A percentile compares a stretch with the other conserved stretches of the same genome.
These are phyloP conservation scores for Diaporthe amygdali DNA, from an alignment of 2,329 filamentous ascomycete species.

Conservation along the genomic window DNA sequence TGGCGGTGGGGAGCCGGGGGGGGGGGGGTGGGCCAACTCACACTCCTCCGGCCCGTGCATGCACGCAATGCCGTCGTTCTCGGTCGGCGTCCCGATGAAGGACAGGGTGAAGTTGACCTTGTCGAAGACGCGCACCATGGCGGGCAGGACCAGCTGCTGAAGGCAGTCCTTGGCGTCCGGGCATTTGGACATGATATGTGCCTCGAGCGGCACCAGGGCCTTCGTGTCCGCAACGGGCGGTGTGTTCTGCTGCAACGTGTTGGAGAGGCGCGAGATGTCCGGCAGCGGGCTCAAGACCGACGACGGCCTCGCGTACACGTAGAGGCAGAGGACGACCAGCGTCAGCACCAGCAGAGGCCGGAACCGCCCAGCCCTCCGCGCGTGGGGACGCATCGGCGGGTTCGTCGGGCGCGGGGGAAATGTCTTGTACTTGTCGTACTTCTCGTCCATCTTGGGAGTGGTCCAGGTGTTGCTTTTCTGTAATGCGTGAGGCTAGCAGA, in stretches of 20 bases:
- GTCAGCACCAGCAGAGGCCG: slow-evolving; percentile 19
- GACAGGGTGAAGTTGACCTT: slow-evolving; percentile 92
- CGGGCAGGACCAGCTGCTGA: slow-evolving; percentile 78
- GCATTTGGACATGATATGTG: slow-evolving; percentile 97
- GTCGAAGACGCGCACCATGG: slow-evolving; percentile 80
- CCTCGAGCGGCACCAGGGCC: slow-evolving; percentile 76
- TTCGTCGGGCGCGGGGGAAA: slow-evolving; percentile 3
- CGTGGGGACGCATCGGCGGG: slow-evolving; percentile 15
- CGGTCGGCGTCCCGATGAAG: slow-evolving; percentile 82
- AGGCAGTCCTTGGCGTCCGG: slow-evolving; percentile 90
- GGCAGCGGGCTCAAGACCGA: slow-evolving; percentile 22
- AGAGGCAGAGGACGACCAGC: slow-evolving; percentile 23
- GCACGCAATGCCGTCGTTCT: slow-evolving; percentile 84
- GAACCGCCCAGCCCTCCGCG: slow-evolving; percentile 15
- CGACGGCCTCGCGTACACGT: slow-evolving; percentile 17
- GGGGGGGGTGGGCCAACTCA: slow-evolving; percentile 29
- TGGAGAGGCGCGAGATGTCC: slow-evolving; percentile 20
- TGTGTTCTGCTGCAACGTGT: neutral
- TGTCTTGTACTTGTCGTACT: slow-evolving; percentile 12
- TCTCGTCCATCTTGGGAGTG: slow-evolving; percentile 21
- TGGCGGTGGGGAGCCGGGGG: too few relatives aligned
- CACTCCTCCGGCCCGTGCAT: slow-evolving; percentile 89
- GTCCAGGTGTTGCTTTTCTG: neutral
- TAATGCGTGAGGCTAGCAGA: neutral
- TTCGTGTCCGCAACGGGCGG: neutral